phyloP scores from a whole-genome alignment of 2,329 filamentous ascomycete genomes.

The Knufia fluminis region DNA sequence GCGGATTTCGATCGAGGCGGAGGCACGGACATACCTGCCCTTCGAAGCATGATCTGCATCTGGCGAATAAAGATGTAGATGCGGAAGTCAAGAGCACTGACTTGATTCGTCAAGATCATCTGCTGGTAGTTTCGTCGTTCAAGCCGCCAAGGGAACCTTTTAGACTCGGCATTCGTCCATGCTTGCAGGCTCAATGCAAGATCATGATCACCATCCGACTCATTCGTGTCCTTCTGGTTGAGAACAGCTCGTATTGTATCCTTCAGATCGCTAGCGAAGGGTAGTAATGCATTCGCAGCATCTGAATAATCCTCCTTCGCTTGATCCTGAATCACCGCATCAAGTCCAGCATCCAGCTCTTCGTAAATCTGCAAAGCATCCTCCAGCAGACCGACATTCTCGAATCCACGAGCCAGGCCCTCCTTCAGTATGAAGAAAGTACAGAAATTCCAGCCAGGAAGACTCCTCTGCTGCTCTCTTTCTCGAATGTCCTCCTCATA shows the following conservation, averaged over 20 bases:
- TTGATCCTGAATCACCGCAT: slow-evolving; percentile 71
- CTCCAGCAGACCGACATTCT: slow-evolving; percentile 90
- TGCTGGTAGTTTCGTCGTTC: slow-evolving; percentile 77
- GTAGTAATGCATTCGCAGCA: slow-evolving; percentile 63
- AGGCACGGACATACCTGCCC: slow-evolving; percentile 5
- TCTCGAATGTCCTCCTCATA: slow-evolving; percentile 97
- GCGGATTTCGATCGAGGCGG: background rate
- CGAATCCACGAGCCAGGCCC: slow-evolving; percentile 83
- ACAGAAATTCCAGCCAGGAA: slow-evolving; percentile 98
- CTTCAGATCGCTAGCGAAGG: slow-evolving; percentile 65
- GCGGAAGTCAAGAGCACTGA: slow-evolving; percentile 91
- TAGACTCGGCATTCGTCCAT: slow-evolving; percentile 14
- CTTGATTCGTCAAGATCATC: slow-evolving; percentile 85
- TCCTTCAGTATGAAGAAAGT: slow-evolving; percentile 98
- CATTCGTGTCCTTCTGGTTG: slow-evolving; percentile 12
- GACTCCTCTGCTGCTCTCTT: slow-evolving; percentile 72
- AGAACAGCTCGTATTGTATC: slow-evolving; percentile 47
- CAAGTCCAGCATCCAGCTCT: slow-evolving; percentile 79
- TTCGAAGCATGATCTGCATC: slow-evolving; percentile 55
- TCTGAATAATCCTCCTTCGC: slow-evolving; percentile 50
- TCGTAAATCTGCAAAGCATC: slow-evolving; percentile 93
- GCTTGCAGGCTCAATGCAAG: slow-evolving; percentile 12
- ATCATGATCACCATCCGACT: slow-evolving; percentile 24
- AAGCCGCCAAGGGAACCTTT: slow-evolving; percentile 35
- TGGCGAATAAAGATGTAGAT: slow-evolving; percentile 91